Percentiles rank a stretch among this genome's conserved stretches.
Evolutionary conservation across 192 early-diverging fungal genomes (phyloP).

Genomic region (Diversispora eburnea): DNA sequence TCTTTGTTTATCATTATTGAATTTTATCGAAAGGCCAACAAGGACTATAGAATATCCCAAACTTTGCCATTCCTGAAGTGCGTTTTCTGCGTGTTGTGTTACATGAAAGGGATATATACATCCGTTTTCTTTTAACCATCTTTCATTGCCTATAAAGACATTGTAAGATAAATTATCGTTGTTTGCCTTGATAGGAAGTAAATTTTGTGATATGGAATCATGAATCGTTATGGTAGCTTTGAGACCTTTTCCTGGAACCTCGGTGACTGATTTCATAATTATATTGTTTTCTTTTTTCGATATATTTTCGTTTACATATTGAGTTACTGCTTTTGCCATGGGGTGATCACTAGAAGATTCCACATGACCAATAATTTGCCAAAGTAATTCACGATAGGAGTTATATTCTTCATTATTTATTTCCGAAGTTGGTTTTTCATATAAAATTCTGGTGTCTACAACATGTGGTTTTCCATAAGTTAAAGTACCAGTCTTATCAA

Average conservation of each 20-base stretch:
- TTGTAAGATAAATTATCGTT: conserved; percentile 20
- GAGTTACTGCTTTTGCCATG: conserved; percentile 57
- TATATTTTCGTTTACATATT: conserved; percentile 24
- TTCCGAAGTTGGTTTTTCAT: background rate
- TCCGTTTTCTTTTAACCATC: conserved; percentile 60
- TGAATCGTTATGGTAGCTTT: conserved; percentile 40
- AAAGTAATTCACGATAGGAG: conserved; percentile 14
- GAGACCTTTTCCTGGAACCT: conserved; percentile 61
- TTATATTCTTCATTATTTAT: conserved; percentile 1
- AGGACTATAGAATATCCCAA: conserved; percentile 57
- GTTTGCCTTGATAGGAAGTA: background rate
- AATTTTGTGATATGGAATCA: conserved; percentile 16
- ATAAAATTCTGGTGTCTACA: conserved; percentile 36
- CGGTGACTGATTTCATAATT: background rate
- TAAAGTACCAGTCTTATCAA: conserved; percentile 85
- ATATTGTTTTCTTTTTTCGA: background rate
- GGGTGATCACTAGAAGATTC: conserved; percentile 67
- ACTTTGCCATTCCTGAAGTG: conserved; percentile 49
- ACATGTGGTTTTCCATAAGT: conserved; percentile 68
- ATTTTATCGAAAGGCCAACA: conserved; percentile 37
- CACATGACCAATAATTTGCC: conserved; percentile 45
- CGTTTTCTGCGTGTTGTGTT: conserved; percentile 25
- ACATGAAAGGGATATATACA: conserved; percentile 37
- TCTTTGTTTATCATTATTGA: conserved; percentile 25
- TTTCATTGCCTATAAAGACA: conserved; percentile 54